Base-by-base conservation (phyloP, 2,329 filamentous ascomycete genomes). In the Arthroderma uncinatum region DNA sequence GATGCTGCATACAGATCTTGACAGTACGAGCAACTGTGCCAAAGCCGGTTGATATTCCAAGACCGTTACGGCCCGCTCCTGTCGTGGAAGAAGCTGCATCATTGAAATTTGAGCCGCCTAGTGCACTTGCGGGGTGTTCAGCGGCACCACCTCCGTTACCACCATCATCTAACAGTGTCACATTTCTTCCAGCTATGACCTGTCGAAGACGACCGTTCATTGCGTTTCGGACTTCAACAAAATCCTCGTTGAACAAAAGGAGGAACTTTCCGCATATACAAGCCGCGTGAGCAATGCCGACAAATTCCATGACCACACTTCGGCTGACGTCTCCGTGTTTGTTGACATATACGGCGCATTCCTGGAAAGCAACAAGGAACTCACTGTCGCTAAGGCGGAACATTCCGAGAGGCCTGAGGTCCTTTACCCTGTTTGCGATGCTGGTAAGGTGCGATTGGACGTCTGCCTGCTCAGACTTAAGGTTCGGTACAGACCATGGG, bases 271-370 rank as follows among this genome's bases (percentile, higher is more conserved):
- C 91, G 65, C 89, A 94, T 74, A 97, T 85, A 60, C 90, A 93
- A 1, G 91, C 91, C 10, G 84, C 83, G 61, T 86, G 85, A 1
- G 93, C 93, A 66, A 86, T 92, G 63, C 93, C 93, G n/a, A 95
- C 93, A 70, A 97, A 98, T 69, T 97, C 90, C 90, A 98, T 95
- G 66, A 97, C 91, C 58, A 97, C 89, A 28, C 86, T 89, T 48
- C 94, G 86, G 39, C 85, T 92, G 28, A 98, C 89, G 60, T 98
- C 93, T 63, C 93, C 93, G 71, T 97, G 90, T 73, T 97, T 96
- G 76, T 98, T 94, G 68, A 97, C 87, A 67, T 97, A 98, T 7
- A 98, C 91, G 16, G 91, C 93, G 65, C 92, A 97, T 71, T 96
- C 90, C 71, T 94, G 88, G 70, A 97, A 98, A 37, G 87, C 89